phyloP scores from a whole-genome alignment of 306 rosid species.

The Trifolium repens region DNA sequence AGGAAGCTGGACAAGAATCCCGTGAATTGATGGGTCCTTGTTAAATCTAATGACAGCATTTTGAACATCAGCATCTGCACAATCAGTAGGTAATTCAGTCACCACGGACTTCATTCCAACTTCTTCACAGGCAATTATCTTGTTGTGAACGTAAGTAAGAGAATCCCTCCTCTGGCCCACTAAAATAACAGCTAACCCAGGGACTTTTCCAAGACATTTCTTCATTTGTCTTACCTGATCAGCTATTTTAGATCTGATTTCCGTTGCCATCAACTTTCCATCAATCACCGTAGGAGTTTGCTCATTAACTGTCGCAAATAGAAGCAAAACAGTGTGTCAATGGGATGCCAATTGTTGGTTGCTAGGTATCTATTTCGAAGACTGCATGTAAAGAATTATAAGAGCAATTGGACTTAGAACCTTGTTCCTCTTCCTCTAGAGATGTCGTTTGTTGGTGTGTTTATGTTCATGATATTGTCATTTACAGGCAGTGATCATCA shows the following conservation, averaged over 20 bases:
- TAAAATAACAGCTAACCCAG: constrained; percentile 89
- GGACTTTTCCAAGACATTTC: constrained; percentile 65
- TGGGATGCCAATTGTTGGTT: too few relatives aligned
- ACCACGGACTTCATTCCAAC: constrained; percentile 74
- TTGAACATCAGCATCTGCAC: constrained; percentile 67
- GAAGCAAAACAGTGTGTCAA: constrained; percentile 16
- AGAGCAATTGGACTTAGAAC: not conserved
- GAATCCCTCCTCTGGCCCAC: constrained; percentile 91
- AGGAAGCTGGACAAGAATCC: constrained; percentile 98
- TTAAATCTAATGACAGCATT: constrained; percentile 62
- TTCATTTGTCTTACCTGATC: constrained; percentile 81
- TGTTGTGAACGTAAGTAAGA: constrained; percentile 77
- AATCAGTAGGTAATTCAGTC: constrained; percentile 62
- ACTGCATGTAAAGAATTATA: not conserved
- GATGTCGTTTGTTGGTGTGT: not conserved
- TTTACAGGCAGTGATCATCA: too few relatives aligned
- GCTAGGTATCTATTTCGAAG: not conserved
- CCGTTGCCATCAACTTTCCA: constrained; percentile 69
- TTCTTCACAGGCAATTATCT: constrained; percentile 83
- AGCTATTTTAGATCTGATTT: constrained; percentile 69
- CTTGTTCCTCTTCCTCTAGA: not conserved
- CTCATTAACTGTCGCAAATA: constrained; percentile 52
- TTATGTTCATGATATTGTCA: too few relatives aligned
- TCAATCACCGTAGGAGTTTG: constrained; percentile 61
- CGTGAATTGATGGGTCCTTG: constrained; percentile 82